Evolutionary conservation across 2,329 filamentous ascomycete species (phyloP).

Genomic region (Trichoderma pleuroti): DNA sequence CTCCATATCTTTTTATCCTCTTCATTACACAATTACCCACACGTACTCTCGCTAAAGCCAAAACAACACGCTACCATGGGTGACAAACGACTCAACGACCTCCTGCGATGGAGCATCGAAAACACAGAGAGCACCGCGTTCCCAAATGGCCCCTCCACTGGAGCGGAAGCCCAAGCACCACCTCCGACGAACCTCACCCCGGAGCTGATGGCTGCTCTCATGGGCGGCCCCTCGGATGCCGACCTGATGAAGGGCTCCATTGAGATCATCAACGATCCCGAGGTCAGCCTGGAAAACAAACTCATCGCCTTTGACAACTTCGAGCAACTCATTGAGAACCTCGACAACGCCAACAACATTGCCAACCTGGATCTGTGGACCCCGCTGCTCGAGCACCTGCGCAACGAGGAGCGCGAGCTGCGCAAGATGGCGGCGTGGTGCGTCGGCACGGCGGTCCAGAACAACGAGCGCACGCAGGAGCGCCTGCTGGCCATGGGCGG

Average conservation of each 20-base stretch:
- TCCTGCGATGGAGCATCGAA: conserved; percentile 73
- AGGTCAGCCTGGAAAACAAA: conserved; percentile 69
- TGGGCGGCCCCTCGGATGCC: conserved; percentile 83
- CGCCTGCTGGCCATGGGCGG: conserved; percentile 60
- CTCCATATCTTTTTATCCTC: neutral
- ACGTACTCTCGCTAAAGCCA: conserved; percentile 20
- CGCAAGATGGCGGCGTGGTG: conserved; percentile 91
- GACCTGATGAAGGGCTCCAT: conserved; percentile 88
- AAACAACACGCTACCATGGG: conserved; percentile 33
- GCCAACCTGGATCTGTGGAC: conserved; percentile 75
- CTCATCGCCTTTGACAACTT: conserved; percentile 90
- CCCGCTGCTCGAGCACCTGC: conserved; percentile 69
- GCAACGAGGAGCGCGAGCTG: conserved; percentile 66
- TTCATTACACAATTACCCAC: conserved; percentile 1
- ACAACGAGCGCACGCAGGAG: conserved; percentile 85
- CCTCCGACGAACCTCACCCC: conserved; percentile 53
- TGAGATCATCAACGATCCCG: conserved; percentile 64
- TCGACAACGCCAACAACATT: conserved; percentile 97
- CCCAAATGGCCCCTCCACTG: conserved; percentile 27
- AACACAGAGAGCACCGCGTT: conserved; percentile 37
- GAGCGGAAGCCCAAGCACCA: conserved; percentile 32
- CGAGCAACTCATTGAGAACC: conserved; percentile 83
- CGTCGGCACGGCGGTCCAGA: conserved; percentile 90
- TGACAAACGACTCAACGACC: conserved; percentile 63
- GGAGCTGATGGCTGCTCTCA: conserved; percentile 69